A percentile compares a stretch with the other conserved stretches of the same genome.
These are phyloP conservation scores for Noccaea bulbosa DNA, from an alignment of 345 rosid genomes.

Conservation along the genomic window DNA sequence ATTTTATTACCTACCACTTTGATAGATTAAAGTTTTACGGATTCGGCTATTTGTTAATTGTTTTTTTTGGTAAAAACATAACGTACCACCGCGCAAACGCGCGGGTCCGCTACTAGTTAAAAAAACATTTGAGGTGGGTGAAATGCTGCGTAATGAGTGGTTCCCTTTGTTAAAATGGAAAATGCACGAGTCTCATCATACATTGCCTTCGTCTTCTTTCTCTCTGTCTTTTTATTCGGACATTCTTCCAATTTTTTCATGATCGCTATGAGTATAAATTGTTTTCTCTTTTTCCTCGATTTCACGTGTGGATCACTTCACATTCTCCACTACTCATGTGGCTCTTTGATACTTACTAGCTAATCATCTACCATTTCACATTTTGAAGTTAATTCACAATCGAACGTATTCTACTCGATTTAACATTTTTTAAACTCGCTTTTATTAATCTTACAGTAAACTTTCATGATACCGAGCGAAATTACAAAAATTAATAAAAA, in stretches of 20 bases:
- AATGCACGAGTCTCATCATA: slow-evolving; percentile 45
- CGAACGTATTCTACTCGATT: background rate
- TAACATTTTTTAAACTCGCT: background rate
- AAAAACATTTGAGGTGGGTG: background rate
- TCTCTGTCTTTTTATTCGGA: slow-evolving; percentile 7
- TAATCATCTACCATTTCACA: slow-evolving; percentile 4
- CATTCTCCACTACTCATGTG: slow-evolving; percentile 36
- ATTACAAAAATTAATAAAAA: too few relatives aligned
- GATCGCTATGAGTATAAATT: slow-evolving; percentile 30
- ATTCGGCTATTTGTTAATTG: too few relatives aligned
- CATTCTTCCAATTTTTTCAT: slow-evolving; percentile 29
- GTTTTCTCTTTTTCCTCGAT: slow-evolving; percentile 30
- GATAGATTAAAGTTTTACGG: too few relatives aligned
- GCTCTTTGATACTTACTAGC: slow-evolving; percentile 4
- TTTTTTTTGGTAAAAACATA: too few relatives aligned
- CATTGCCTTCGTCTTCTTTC: slow-evolving; percentile 10
- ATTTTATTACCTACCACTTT: too few relatives aligned
- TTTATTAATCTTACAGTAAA: background rate
- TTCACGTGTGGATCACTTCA: slow-evolving; percentile 65
- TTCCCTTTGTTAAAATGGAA: slow-evolving; percentile 31
- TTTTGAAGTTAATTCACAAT: background rate
- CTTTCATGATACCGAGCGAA: background rate
- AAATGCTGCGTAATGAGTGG: slow-evolving; percentile 18
- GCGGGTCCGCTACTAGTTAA: too few relatives aligned
- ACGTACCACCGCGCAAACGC: too few relatives aligned